Evolutionary conservation across 495 filamentous ascomycete species (phyloP), one percentile per base, ranked within the genome.

Genomic region (Penicillium parvum): DNA sequence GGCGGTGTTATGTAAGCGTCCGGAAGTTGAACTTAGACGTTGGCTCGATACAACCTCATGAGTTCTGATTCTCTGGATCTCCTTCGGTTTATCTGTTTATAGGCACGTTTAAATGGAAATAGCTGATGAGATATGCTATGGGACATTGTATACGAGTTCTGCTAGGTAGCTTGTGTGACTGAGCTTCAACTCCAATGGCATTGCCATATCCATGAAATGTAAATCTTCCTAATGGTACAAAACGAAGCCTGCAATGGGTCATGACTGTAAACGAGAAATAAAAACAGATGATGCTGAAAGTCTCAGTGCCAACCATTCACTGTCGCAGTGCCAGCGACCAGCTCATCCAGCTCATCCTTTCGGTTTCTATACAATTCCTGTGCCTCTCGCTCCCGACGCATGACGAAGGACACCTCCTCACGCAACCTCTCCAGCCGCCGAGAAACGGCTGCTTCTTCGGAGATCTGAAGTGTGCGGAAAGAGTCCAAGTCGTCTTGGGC

Each of bases 401-500:
- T 84, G 16, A 97, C 77, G 60, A 88, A 89, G 11, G 73, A 76
- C 15, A 94, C 90, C 57, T 96, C 88, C n/a, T 80, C 81, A 30
- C 85, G 79, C 37, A 97, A 69, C 21, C 72, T 75, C 55, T 88
- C 88, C 29, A 96, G 64, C 29, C 94, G 73, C 37, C 80, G 68
- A 38, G 74, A 70, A 32, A 95, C 73, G 5, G 86, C 86, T 1
- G 82, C 78, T 44, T 86, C 78, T 62, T 98, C 92, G 1, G 81
- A 82, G 20, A 86, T 76, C 57, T 85, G 79, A 40, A 92, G 69
- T 7, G 82, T 84, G 50, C 76, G 76, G 63, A 90, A 89, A n/a
- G 82, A 74, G 49, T 86, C 79, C 1, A 95, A 69, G 2, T 85
- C 84, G 20, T 78, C 71, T 36, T 68, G 79, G 26, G 85, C 83